These are phyloP conservation scores for Termitomyces titanicus DNA, from an alignment of 768 basidiomycete species.

Conservation along the genomic window DNA sequence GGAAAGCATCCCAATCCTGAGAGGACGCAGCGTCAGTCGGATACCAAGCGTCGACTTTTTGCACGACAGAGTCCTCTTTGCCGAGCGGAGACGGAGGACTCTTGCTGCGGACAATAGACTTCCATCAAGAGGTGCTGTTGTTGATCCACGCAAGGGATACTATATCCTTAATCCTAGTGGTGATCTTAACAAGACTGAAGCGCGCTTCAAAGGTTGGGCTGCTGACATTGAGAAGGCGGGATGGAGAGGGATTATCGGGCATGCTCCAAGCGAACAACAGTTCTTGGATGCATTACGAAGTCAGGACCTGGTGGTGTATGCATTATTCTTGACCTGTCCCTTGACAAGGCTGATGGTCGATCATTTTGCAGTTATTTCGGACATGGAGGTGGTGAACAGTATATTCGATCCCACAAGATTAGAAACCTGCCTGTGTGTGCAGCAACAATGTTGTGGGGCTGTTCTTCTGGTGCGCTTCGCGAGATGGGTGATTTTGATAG, in stretches of 20 bases:
- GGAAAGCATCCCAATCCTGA: constrained; percentile 89
- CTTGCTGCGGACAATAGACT: constrained; percentile 11
- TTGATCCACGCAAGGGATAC: constrained; percentile 70
- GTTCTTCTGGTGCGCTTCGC: constrained; percentile 85
- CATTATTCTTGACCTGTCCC: constrained; percentile 14
- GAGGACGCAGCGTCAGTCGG: constrained; percentile 86
- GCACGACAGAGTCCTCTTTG: constrained; percentile 72
- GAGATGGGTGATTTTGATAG: constrained; percentile 96
- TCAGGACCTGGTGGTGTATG: constrained; percentile 89
- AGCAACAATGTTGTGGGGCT: constrained; percentile 97
- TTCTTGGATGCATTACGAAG: constrained; percentile 65
- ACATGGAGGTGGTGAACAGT: constrained; percentile 95
- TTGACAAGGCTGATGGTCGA: neutral
- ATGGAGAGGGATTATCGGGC: constrained; percentile 82
- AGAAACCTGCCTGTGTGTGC: constrained; percentile 83
- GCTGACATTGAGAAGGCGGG: constrained; percentile 65
- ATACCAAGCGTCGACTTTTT: constrained; percentile 89
- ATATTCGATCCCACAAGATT: constrained; percentile 83
- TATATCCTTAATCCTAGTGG: constrained; percentile 92
- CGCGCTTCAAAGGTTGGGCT: constrained; percentile 77
- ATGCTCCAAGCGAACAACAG: constrained; percentile 80
- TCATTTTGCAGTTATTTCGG: constrained; percentile 78
- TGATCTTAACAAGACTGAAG: constrained; percentile 82
- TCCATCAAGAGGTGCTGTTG: constrained; percentile 41
- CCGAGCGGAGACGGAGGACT: constrained; percentile 36